Percentiles rank a stretch among this genome's conserved stretches.
phyloP scores from a whole-genome alignment of 2,329 filamentous ascomycete genomes.

The Phaeosphaeriaceae sp. region DNA sequence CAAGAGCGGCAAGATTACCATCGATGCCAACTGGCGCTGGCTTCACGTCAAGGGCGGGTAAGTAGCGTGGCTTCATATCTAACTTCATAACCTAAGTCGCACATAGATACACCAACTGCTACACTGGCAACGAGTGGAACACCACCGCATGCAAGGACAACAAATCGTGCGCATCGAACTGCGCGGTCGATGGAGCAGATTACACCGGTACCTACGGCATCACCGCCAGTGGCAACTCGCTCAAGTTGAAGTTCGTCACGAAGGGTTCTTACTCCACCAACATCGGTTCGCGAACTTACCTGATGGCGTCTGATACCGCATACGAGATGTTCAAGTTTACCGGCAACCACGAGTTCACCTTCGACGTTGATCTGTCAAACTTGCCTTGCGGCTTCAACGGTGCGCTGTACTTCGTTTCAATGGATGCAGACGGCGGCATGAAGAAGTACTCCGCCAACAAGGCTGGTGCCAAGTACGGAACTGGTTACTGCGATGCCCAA shows the following conservation, averaged over 20 bases:
- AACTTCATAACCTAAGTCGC: not conserved
- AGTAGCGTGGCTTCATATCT: not conserved
- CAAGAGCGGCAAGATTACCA: constrained; percentile 43
- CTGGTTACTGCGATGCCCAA: constrained; percentile 51
- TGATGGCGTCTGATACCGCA: constrained; percentile 43
- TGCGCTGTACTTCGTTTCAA: constrained; percentile 57
- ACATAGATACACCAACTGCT: constrained; percentile 47
- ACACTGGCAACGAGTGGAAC: constrained; percentile 53
- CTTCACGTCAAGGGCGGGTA: constrained; percentile 48
- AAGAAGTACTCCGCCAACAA: constrained; percentile 54
- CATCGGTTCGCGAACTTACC: constrained; percentile 46
- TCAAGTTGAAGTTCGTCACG: constrained; percentile 65
- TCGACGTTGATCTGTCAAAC: constrained; percentile 59
- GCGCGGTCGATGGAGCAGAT: constrained; percentile 50
- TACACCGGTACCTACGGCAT: constrained; percentile 54
- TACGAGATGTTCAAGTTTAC: constrained; percentile 48
- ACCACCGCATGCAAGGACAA: constrained; percentile 45
- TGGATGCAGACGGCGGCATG: constrained; percentile 67
- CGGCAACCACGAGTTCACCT: constrained; percentile 55
- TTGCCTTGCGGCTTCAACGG: constrained; percentile 75
- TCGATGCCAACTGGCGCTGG: constrained; percentile 59
- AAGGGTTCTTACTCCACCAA: constrained; percentile 52
- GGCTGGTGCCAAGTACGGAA: constrained; percentile 60
- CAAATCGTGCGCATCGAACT: constrained; percentile 41
- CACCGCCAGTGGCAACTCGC: constrained; percentile 57